Percentiles rank a stretch among this genome's conserved stretches.
Evolutionary conservation across 2,329 filamentous ascomycete genomes (phyloP).

Genomic region (Hymenotorrendiella dingleyae): DNA sequence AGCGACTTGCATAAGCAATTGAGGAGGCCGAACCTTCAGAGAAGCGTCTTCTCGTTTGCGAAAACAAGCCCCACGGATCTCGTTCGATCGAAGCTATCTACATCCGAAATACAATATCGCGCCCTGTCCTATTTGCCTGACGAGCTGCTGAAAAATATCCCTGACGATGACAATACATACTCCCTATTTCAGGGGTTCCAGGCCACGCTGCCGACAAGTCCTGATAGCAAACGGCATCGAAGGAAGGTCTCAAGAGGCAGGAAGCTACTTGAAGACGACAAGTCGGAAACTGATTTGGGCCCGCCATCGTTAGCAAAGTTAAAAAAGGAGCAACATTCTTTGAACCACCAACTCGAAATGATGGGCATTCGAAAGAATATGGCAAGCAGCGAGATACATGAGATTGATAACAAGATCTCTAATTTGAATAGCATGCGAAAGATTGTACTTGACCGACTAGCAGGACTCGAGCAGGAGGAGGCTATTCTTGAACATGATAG

Average conservation of each 20-base stretch:
- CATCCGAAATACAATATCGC: slow-evolving; percentile 87
- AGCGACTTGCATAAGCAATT: slow-evolving; percentile 85
- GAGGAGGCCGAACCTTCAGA: slow-evolving; percentile 75
- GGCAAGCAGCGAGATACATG: slow-evolving; percentile 91
- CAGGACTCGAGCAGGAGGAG: slow-evolving; percentile 84
- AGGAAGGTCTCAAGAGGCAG: slow-evolving; percentile 68
- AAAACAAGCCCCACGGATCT: slow-evolving; percentile 90
- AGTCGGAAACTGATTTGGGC: slow-evolving; percentile 46
- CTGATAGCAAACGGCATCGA: slow-evolving; percentile 64
- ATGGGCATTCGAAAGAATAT: slow-evolving; percentile 92
- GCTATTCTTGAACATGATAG: slow-evolving; percentile 82
- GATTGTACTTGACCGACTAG: slow-evolving; percentile 83
- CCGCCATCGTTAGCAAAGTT: slow-evolving; percentile 66
- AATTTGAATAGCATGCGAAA: slow-evolving; percentile 90
- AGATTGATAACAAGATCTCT: slow-evolving; percentile 94
- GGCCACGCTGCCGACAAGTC: slow-evolving; percentile 69
- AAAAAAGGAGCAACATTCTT: slow-evolving; percentile 70
- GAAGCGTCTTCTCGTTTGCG: slow-evolving; percentile 85
- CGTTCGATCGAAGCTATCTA: slow-evolving; percentile 84
- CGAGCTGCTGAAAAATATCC: slow-evolving; percentile 83
- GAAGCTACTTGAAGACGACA: slow-evolving; percentile 65
- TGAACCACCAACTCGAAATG: slow-evolving; percentile 86
- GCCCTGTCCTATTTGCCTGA: slow-evolving; percentile 84
- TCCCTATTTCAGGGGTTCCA: slow-evolving; percentile 96
- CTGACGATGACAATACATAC: slow-evolving; percentile 78